These are phyloP conservation scores for Ilex paraguariensis DNA, from an alignment of 305 asterid genomes.

Conservation along the genomic window DNA sequence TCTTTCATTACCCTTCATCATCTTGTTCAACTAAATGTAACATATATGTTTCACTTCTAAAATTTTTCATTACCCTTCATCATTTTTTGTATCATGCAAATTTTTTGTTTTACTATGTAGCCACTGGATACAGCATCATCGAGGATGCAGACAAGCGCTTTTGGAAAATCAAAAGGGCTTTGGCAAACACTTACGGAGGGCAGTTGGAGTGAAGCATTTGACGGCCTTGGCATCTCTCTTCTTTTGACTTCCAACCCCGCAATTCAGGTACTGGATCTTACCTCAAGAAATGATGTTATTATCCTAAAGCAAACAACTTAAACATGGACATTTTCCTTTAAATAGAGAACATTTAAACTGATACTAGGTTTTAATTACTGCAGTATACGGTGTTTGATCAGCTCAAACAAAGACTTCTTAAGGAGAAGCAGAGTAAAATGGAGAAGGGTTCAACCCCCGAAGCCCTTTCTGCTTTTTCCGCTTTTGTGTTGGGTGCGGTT, in stretches of 20 bases:
- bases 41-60: not conserved
- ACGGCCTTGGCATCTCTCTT: slow-evolving; percentile 90
- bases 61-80: too few species aligned
- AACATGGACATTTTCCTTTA: too few species aligned
- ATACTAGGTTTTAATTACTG: slow-evolving; percentile 7
- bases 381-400: slow-evolving; percentile 48
- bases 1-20: too few species aligned
- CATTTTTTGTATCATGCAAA: too few species aligned
- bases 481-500: slow-evolving; percentile 37
- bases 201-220: slow-evolving; percentile 72
- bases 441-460: slow-evolving; percentile 16
- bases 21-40: not conserved
- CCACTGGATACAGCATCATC: slow-evolving; percentile 93
- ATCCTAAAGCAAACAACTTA: too few species aligned
- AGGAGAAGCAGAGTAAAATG: slow-evolving; percentile 8
- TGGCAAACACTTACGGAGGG: slow-evolving; percentile 74
- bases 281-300: not conserved
- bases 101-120: slow-evolving; percentile 27
- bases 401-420: slow-evolving; percentile 30
- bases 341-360: not conserved
- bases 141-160: slow-evolving; percentile 92
- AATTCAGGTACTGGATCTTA: slow-evolving; percentile 56
- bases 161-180: slow-evolving; percentile 84
- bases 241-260: slow-evolving; percentile 90
- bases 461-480: slow-evolving; percentile 41